These are phyloP conservation scores for Lenwebbia sp. DNA, from an alignment of 345 rosid genomes.

Conservation along the genomic window DNA sequence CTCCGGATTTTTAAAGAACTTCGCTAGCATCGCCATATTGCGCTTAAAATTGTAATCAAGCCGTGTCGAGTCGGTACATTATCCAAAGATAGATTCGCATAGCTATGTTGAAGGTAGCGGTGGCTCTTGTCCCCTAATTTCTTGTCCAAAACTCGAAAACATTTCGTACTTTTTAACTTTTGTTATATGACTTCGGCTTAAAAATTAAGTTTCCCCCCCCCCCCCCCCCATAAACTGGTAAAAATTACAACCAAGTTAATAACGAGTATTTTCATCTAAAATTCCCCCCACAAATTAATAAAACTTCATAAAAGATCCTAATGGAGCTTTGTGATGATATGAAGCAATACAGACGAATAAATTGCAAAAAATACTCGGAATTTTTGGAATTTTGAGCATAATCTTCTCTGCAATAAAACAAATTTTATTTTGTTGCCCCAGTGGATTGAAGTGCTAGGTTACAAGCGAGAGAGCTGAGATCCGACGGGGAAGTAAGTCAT, in stretches of 20 bases:
- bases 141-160: neutral
- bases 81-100: neutral
- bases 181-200: neutral
- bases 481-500: conserved; percentile 9
- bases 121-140: neutral
- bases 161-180: neutral
- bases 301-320: neutral
- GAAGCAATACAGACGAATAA: neutral
- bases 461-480: neutral
- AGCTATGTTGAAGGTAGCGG: neutral
- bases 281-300: neutral
- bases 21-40: rapidly evolving
- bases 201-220: neutral
- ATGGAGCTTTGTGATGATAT: neutral
- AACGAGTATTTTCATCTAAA: neutral
- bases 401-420: neutral
- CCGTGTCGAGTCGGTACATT: neutral
- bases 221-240: neutral
- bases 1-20: neutral
- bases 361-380: neutral
- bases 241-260: neutral
- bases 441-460: neutral
- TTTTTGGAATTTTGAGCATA: neutral
- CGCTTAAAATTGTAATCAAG: neutral
- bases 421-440: neutral